Conservation (phyloP, 1,284 basidiomycete species). For the Ustilago sp. region DNA sequence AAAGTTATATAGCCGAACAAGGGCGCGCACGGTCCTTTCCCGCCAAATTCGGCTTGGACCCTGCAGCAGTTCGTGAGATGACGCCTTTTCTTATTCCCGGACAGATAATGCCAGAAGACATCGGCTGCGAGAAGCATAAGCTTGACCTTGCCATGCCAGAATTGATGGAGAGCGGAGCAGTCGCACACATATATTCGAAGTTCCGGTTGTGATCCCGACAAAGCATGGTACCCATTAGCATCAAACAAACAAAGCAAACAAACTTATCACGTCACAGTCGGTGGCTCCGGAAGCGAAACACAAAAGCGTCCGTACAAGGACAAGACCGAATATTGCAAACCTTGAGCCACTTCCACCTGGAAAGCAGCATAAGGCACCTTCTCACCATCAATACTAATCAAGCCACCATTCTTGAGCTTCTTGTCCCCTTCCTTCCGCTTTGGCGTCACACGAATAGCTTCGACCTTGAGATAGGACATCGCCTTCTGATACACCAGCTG, state of each 20-base stretch:
- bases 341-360: constrained; percentile 79
- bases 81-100: constrained; percentile 8
- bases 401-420: constrained; percentile 43
- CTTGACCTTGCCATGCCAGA: background rate
- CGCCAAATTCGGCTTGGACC: constrained; percentile 4
- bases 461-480: constrained; percentile 63
- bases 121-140: background rate
- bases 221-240: constrained; percentile 3
- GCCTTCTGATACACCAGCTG: constrained; percentile 56
- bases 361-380: constrained; percentile 81
- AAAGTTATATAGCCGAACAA: constrained; percentile 18
- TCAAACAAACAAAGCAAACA: background rate
- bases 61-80: constrained; percentile 15
- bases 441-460: constrained; percentile 65
- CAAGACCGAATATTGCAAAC: constrained; percentile 42
- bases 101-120: constrained; percentile 10
- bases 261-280: constrained; percentile 3
- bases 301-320: constrained; percentile 52
- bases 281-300: constrained; percentile 41
- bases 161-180: background rate
- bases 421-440: constrained; percentile 48
- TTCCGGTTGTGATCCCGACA: background rate
- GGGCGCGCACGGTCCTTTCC: constrained; percentile 6
- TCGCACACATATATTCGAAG: background rate
- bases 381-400: constrained; percentile 81